Conservation (phyloP, 768 basidiomycete genomes). For the Amanita pallidorosea region DNA sequence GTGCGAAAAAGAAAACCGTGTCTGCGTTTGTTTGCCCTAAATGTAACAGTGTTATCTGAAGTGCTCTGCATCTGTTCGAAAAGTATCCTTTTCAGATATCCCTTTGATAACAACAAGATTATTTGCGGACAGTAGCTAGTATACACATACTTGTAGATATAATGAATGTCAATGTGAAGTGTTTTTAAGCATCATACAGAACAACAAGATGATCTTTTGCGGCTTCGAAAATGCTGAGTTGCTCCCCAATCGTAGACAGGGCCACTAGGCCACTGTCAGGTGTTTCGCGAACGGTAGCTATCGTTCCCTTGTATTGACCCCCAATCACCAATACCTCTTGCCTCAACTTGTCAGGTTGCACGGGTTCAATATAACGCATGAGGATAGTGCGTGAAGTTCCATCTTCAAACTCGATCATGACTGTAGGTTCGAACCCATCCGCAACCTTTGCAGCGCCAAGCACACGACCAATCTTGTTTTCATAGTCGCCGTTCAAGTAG, state of each 20-base stretch:
- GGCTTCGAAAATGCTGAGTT: conserved; percentile 24
- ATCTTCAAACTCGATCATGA: conserved; percentile 20
- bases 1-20: conserved; percentile 10
- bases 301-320: conserved; percentile 29
- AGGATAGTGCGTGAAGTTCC: conserved; percentile 17
- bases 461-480: conserved; percentile 19
- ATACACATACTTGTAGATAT: neutral
- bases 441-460: conserved; percentile 20
- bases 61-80: too few relatives aligned
- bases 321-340: conserved; percentile 42
- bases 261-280: conserved; percentile 22
- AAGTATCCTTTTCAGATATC: neutral
- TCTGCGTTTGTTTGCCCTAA: conserved; percentile 29
- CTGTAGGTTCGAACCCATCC: conserved; percentile 24
- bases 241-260: conserved; percentile 23
- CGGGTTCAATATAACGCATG: conserved; percentile 19
- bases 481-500: conserved; percentile 27
- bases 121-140: neutral
- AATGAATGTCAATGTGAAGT: neutral
- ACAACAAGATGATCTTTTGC: conserved; percentile 22
- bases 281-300: conserved; percentile 33
- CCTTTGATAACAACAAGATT: neutral
- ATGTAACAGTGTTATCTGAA: conserved; percentile 33
- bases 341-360: conserved; percentile 18
- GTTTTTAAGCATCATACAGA: conserved; percentile 13